These are phyloP conservation scores for Syzygium aqueum DNA, from an alignment of 345 rosid genomes.

Conservation along the genomic window DNA sequence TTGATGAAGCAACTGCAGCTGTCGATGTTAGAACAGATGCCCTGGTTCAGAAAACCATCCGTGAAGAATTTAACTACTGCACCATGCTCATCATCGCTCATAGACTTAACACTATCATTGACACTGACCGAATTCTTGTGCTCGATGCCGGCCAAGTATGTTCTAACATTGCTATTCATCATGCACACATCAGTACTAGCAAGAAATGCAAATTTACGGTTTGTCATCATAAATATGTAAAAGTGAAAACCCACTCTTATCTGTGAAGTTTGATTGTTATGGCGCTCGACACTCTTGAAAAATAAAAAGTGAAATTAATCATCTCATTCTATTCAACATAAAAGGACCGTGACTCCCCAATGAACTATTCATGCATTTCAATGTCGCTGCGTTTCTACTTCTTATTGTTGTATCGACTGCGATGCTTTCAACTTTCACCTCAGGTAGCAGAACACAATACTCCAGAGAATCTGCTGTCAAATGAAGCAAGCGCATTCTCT, in stretches of 20 bases:
- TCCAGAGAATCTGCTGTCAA: constrained; percentile 56
- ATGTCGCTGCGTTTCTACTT: neutral
- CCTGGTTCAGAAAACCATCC: constrained; percentile 82
- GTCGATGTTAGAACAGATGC: constrained; percentile 95
- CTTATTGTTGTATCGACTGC: neutral
- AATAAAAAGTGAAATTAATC: neutral
- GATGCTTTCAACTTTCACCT: neutral
- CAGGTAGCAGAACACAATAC: constrained; percentile 72
- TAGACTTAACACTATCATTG: constrained; percentile 84
- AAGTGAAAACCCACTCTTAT: neutral
- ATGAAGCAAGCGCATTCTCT: constrained; percentile 53
- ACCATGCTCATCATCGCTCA: constrained; percentile 91
- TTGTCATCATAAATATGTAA: neutral
- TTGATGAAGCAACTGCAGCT: constrained; percentile 95
- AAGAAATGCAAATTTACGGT: neutral
- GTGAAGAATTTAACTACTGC: constrained; percentile 84
- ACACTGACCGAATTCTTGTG: constrained; percentile 73
- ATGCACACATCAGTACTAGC: neutral
- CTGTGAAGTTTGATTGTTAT: neutral
- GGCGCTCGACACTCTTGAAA: neutral
- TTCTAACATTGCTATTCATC: neutral
- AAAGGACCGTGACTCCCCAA: neutral
- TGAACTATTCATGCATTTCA: neutral
- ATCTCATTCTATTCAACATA: neutral
- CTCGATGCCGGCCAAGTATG: constrained; percentile 85